These are phyloP conservation scores for Elsinoe necatrix DNA, from an alignment of 2,329 filamentous ascomycete species.

Conservation along the genomic window DNA sequence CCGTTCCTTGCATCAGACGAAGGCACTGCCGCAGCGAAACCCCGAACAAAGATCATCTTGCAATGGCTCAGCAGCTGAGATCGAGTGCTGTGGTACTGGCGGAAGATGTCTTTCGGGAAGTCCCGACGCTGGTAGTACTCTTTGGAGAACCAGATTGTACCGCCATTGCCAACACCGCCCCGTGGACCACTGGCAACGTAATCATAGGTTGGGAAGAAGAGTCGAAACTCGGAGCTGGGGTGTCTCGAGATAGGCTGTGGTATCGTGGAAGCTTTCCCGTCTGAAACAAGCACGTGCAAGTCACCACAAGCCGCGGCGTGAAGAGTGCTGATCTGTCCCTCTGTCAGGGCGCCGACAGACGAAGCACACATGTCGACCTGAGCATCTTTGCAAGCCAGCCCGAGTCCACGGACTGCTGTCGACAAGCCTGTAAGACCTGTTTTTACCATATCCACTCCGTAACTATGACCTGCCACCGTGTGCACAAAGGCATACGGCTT, in stretches of 20 bases:
- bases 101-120: constrained; percentile 65
- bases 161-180: constrained; percentile 44
- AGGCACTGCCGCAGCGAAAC: neutral
- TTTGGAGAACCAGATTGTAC: constrained; percentile 71
- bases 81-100: constrained; percentile 66
- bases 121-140: constrained; percentile 60
- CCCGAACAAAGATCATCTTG: constrained; percentile 46
- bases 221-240: constrained; percentile 46
- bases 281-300: neutral
- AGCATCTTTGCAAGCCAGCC: constrained; percentile 49
- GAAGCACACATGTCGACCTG: constrained; percentile 71
- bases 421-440: constrained; percentile 71
- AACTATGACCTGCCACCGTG: constrained; percentile 48
- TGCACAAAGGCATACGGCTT: constrained; percentile 70
- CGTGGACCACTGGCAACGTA: constrained; percentile 40
- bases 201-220: constrained; percentile 71
- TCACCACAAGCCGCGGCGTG: constrained; percentile 50
- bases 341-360: constrained; percentile 69
- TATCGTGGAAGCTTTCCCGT: constrained; percentile 24
- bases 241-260: constrained; percentile 18
- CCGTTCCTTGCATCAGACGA: neutral
- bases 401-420: constrained; percentile 54
- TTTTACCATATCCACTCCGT: constrained; percentile 32
- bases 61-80: constrained; percentile 75
- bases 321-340: constrained; percentile 54